Evolutionary conservation across 2,329 filamentous ascomycete genomes (phyloP).

Genomic region (Pyricularia pennisetigena): DNA sequence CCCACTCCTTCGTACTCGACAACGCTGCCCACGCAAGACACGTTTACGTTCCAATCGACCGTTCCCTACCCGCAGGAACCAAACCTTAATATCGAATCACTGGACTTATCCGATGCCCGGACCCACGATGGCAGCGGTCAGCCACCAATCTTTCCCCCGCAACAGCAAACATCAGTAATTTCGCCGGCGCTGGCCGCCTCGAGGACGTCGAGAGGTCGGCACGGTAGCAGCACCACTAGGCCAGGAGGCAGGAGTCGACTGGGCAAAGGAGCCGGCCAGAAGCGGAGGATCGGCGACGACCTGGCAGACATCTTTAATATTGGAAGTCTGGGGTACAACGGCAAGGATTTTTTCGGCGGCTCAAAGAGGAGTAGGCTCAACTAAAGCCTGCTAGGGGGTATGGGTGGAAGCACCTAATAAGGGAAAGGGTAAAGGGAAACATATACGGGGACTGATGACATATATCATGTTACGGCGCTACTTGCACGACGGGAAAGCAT

Average conservation of each 20-base stretch:
- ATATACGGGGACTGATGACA: not conserved
- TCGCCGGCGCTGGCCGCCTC: constrained; percentile 8
- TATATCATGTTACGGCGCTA: not conserved
- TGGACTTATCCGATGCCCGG: constrained; percentile 45
- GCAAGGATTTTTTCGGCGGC: constrained; percentile 46
- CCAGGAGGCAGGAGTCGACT: constrained; percentile 30
- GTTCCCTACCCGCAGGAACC: constrained; percentile 48
- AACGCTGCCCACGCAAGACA: constrained; percentile 42
- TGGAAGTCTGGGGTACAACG: constrained; percentile 43
- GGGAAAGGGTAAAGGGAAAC: not conserved
- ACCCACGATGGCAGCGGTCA: constrained; percentile 25
- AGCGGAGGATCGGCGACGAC: constrained; percentile 54
- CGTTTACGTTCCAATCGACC: constrained; percentile 61
- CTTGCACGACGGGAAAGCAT: not conserved
- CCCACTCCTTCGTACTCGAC: constrained; percentile 10
- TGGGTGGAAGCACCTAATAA: not conserved
- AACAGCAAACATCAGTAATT: constrained; percentile 7
- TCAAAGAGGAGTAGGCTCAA: constrained; percentile 41
- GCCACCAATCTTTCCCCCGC: constrained; percentile 15
- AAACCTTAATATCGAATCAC: constrained; percentile 51
- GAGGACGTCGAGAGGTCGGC: constrained; percentile 10
- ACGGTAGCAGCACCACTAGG: constrained; percentile 12
- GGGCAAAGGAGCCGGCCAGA: constrained; percentile 57
- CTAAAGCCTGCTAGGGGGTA: constrained; percentile 11
- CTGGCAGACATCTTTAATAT: constrained; percentile 69